Conservation (phyloP, 2,329 filamentous ascomycete species). For the Aureobasidium mangrovei region DNA sequence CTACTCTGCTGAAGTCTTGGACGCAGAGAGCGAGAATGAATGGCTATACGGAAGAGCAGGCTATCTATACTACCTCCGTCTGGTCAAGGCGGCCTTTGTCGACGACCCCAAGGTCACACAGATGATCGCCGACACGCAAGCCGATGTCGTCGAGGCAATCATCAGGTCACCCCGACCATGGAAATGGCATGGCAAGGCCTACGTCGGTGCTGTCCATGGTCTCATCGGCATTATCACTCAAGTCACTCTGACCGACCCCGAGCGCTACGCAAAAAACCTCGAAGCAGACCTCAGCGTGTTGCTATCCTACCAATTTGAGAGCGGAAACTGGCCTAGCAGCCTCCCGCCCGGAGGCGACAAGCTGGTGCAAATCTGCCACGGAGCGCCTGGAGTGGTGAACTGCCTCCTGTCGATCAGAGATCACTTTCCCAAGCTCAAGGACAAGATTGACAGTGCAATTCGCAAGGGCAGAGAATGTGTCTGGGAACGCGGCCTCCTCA, state of each 20-base stretch:
- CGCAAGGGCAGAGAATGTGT: conserved; percentile 44
- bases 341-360: conserved; percentile 40
- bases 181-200: conserved; percentile 55
- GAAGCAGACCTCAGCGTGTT: conserved; percentile 46
- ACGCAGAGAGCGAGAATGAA: conserved; percentile 47
- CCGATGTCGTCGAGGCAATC: conserved; percentile 51
- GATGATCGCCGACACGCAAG: conserved; percentile 44
- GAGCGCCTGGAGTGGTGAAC: conserved; percentile 53
- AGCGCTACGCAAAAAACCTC: conserved; percentile 46
- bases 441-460: conserved; percentile 47
- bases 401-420: conserved; percentile 49
- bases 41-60: conserved; percentile 60
- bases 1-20: conserved; percentile 39
- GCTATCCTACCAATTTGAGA: conserved; percentile 50
- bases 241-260: conserved; percentile 50
- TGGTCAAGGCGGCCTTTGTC: conserved; percentile 51
- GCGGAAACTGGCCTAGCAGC: conserved; percentile 56
- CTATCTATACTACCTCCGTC: conserved; percentile 57
- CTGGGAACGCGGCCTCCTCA: conserved; percentile 50
- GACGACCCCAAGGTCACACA: conserved; percentile 43
- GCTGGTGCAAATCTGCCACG: conserved; percentile 59
- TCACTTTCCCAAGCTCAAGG: conserved; percentile 47
- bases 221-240: conserved; percentile 64
- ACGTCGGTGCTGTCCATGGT: conserved; percentile 60
- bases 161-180: conserved; percentile 48